Evolutionary conservation across 2,329 filamentous ascomycete genomes (phyloP).

Genomic region (Diaporthe citri): DNA sequence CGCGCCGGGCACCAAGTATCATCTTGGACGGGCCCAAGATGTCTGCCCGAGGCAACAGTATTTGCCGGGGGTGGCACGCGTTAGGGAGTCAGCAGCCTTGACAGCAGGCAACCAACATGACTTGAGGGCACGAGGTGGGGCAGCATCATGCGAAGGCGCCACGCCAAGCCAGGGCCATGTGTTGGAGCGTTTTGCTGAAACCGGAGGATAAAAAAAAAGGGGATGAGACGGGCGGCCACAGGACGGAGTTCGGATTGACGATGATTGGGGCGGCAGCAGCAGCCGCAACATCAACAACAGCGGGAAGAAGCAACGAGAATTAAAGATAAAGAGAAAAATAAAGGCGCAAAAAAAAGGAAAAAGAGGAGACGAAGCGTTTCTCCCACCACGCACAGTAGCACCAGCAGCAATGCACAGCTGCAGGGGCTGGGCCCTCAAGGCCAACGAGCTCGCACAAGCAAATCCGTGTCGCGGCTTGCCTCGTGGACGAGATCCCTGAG

Average conservation of each 20-base stretch:
- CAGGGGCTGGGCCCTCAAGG: slow-evolving; percentile 26
- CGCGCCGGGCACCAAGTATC: slow-evolving; percentile 12
- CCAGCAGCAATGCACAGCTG: slow-evolving; percentile 19
- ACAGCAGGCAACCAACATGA: slow-evolving; percentile 25
- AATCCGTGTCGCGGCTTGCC: slow-evolving; percentile 35
- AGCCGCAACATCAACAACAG: not conserved
- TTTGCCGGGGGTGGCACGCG: slow-evolving; percentile 20
- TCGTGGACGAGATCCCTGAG: slow-evolving; percentile 50
- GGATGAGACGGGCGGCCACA: slow-evolving; percentile 19
- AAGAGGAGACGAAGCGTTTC: not conserved
- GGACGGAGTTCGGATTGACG: slow-evolving; percentile 14
- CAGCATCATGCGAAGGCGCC: slow-evolving; percentile 32
- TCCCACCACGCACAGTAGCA: not conserved
- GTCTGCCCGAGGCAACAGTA: slow-evolving; percentile 24
- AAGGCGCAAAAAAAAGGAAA: not conserved
- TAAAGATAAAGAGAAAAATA: not conserved
- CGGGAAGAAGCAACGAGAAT: not conserved
- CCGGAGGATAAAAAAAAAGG: slow-evolving; percentile 15
- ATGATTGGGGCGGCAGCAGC: slow-evolving; percentile 1
- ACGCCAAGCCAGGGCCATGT: slow-evolving; percentile 34
- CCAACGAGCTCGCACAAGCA: slow-evolving; percentile 20
- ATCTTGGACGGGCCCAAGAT: slow-evolving; percentile 4
- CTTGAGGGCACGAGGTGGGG: slow-evolving; percentile 23
- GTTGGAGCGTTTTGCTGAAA: slow-evolving; percentile 32
- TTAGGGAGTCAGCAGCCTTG: slow-evolving; percentile 12